These are phyloP conservation scores for Nidula microcarpa DNA, from an alignment of 768 basidiomycete genomes.

Conservation along the genomic window DNA sequence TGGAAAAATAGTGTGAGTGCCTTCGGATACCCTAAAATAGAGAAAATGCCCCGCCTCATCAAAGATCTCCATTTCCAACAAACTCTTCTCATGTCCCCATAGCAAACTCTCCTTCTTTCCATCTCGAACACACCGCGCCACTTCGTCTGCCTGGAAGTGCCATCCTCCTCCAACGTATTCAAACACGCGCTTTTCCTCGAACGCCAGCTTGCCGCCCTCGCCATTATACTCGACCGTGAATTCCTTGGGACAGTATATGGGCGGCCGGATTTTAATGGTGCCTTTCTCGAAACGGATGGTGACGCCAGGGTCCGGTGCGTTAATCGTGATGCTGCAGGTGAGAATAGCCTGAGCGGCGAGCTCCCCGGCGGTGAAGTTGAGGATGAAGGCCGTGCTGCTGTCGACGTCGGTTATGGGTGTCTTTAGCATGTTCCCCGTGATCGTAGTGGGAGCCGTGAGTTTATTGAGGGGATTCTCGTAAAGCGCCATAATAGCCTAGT, in stretches of 20 bases:
- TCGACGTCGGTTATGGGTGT: constrained; percentile 79
- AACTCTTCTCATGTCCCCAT: constrained; percentile 79
- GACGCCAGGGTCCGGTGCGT: constrained; percentile 46
- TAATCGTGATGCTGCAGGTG: constrained; percentile 61
- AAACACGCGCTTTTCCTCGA: constrained; percentile 58
- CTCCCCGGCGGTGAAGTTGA: constrained; percentile 59
- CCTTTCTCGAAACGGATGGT: constrained; percentile 76
- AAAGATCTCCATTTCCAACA: constrained; percentile 80
- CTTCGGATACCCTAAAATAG: not conserved
- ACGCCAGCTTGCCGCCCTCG: constrained; percentile 39
- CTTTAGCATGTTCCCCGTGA: constrained; percentile 73
- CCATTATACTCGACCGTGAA: constrained; percentile 65
- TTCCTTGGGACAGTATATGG: constrained; percentile 63
- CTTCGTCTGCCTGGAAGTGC: constrained; percentile 89
- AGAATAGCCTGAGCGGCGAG: constrained; percentile 72
- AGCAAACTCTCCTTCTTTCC: constrained; percentile 69
- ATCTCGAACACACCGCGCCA: constrained; percentile 71
- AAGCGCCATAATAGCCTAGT: constrained; percentile 68
- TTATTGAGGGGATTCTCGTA: constrained; percentile 81
- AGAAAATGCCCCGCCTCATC: constrained; percentile 57
- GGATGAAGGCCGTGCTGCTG: constrained; percentile 67
- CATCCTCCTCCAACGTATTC: constrained; percentile 68
- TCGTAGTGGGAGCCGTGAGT: constrained; percentile 46
- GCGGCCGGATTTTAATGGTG: constrained; percentile 57
- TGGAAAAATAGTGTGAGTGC: constrained; percentile 13